A percentile compares a stretch with the other conserved stretches of the same genome.
phyloP scores from a whole-genome alignment of 129 eudicot genomes.

The Chrysanthemum makinoi region DNA sequence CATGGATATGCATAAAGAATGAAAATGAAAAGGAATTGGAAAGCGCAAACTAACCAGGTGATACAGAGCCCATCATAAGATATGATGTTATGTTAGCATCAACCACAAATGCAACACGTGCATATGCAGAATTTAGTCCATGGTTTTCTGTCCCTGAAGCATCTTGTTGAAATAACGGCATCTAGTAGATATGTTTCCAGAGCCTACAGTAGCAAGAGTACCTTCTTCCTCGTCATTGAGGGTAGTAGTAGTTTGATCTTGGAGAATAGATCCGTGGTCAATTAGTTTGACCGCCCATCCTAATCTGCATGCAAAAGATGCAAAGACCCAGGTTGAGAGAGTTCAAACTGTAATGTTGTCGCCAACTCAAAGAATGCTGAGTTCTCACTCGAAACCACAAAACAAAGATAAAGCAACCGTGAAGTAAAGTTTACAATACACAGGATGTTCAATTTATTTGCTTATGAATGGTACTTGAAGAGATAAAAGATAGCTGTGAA shows the following conservation, averaged over 20 bases:
- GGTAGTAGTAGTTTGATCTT: constrained; percentile 46
- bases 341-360: constrained; percentile 88
- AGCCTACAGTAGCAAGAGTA: constrained; percentile 52
- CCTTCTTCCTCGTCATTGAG: constrained; percentile 73
- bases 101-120: constrained; percentile 96
- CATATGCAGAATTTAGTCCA: constrained; percentile 42
- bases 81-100: constrained; percentile 99
- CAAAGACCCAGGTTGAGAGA: constrained; percentile 94
- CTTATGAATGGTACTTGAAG: background rate
- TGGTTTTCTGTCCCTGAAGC: constrained; percentile 51
- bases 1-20: background rate
- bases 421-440: constrained; percentile 10
- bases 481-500: background rate
- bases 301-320: constrained; percentile 93
- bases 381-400: constrained; percentile 98
- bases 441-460: background rate
- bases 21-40: background rate
- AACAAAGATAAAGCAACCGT: constrained; percentile 98
- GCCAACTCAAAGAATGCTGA: constrained; percentile 97
- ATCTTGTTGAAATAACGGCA: constrained; percentile 57
- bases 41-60: constrained; percentile 67
- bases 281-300: constrained; percentile 96
- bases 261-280: constrained; percentile 87
- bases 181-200: constrained; percentile 53
- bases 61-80: constrained; percentile 99